Conservation (phyloP, 2,329 filamentous ascomycete species). For the Aureobasidium sp. region DNA sequence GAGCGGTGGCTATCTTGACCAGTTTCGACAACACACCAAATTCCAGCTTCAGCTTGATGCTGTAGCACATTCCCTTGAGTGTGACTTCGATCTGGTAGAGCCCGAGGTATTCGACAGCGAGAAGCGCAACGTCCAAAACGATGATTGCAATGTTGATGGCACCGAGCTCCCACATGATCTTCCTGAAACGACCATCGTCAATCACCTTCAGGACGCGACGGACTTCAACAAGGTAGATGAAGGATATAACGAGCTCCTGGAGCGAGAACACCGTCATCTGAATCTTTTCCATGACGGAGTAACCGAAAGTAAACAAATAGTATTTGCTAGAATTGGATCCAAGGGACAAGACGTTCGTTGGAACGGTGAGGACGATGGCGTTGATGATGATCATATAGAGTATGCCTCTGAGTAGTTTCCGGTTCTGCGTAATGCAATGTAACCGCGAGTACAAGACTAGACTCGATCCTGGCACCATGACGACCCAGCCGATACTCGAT, state of each 20-base stretch:
- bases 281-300: conserved; percentile 36
- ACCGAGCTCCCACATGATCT: conserved; percentile 28
- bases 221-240: conserved; percentile 22
- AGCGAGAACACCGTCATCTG: conserved; percentile 37
- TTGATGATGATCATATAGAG: conserved; percentile 51
- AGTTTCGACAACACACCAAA: conserved; percentile 22
- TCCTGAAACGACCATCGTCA: conserved; percentile 15
- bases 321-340: conserved; percentile 35
- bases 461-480: conserved; percentile 54
- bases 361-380: conserved; percentile 43
- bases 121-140: conserved; percentile 26
- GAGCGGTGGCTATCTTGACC: conserved; percentile 17
- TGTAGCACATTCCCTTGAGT: conserved; percentile 28
- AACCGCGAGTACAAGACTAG: conserved; percentile 55
- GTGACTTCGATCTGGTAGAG: conserved; percentile 28
- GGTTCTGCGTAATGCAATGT: conserved; percentile 46
- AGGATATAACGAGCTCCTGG: conserved; percentile 28
- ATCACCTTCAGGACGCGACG: conserved; percentile 12
- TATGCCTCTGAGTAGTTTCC: conserved; percentile 39
- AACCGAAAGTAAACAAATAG: conserved; percentile 25
- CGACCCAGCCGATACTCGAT: conserved; percentile 43
- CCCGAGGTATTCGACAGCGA: conserved; percentile 26
- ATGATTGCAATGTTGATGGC: conserved; percentile 31
- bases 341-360: conserved; percentile 47
- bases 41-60: conserved; percentile 20